phyloP scores from a whole-genome alignment of 1,284 basidiomycete genomes.

The Xerocomus nothofagi region DNA sequence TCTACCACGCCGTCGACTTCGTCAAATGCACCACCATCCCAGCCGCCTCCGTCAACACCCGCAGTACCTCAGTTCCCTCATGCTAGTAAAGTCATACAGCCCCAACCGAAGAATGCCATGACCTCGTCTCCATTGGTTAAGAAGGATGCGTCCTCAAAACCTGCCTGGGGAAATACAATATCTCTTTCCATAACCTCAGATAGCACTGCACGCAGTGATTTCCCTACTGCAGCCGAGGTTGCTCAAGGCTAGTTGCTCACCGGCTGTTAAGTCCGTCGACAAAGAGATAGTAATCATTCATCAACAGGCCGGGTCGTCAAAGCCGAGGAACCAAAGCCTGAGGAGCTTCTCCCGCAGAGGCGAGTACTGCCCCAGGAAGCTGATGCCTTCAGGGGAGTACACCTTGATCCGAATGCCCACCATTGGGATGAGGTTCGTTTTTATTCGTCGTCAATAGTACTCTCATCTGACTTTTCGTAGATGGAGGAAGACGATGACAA shows the following conservation, averaged over 20 bases:
- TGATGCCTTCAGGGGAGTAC: constrained; percentile 91
- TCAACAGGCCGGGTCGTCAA: constrained; percentile 23
- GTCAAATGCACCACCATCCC: constrained; percentile 39
- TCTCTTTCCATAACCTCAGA: constrained; percentile 39
- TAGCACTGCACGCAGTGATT: constrained; percentile 55
- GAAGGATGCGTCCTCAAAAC: constrained; percentile 48
- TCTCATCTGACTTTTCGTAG: constrained; percentile 37
- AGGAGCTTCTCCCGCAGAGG: constrained; percentile 37
- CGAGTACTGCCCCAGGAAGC: constrained; percentile 70
- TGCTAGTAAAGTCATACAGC: constrained; percentile 66
- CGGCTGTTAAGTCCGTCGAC: background rate
- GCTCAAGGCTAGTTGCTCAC: constrained; percentile 60
- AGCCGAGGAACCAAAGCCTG: constrained; percentile 36
- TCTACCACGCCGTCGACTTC: constrained; percentile 44
- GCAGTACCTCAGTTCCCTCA: constrained; percentile 52
- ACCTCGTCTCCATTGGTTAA: constrained; percentile 38
- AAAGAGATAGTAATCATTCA: constrained; percentile 11
- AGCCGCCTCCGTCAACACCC: constrained; percentile 32
- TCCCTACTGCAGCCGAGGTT: constrained; percentile 92
- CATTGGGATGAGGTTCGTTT: constrained; percentile 92
- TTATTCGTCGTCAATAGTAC: background rate
- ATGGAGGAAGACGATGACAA: constrained; percentile 91
- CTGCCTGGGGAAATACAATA: constrained; percentile 65
- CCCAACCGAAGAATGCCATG: constrained; percentile 51
- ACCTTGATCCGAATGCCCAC: constrained; percentile 88